Evolutionary conservation across 805 yeast species (phyloP), one percentile per base, ranked within the genome.

Genomic region (Candida schatavii): DNA sequence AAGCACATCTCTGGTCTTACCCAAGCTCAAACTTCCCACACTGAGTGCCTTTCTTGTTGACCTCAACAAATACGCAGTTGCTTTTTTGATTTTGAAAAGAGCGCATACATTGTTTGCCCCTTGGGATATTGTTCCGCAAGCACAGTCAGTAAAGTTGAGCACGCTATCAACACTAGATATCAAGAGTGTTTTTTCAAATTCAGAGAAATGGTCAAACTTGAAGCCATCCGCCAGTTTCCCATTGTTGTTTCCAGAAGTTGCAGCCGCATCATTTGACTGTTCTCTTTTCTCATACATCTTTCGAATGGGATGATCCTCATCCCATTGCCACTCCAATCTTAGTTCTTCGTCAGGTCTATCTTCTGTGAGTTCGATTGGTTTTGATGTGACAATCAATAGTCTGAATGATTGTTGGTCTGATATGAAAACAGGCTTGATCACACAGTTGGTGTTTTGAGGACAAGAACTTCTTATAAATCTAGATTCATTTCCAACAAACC

Each of bases 261-360:
- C 31, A 51, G 52, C 18, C 10, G 7, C 20, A 14, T 11, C 18
- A 45, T 50, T 17, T 46, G 44, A 20, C 15, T 29, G 18, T 29
- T 29, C 32, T 5, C 15, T 31, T 15, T 31, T 31, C 20, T 66
- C 60, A 20, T 75, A 68, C 41, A 85, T 62, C 48, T 73, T 72
- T 40, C 68, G 64, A 29, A 88, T 85, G 2, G 97, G 96, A 57
- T 89, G 96, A 14, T 66, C 48, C 3, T 62, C 56, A 55, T 89
- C 96, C 96, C 97, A 91, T 45, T 83, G 87, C 98, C 98, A 91
- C 2, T 81, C 78, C 7, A 88, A 61, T 0, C 90, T 75, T 17
- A 91, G 62, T 55, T 90, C 97, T 30, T 81, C 77, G 7, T 72
- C 61, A 39, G 70, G 11, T 2, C 52, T 57, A 5, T 47, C 49